These are phyloP conservation scores for Phytophthora foliorum DNA, from an alignment of 352 stramenopile genomes.

Conservation along the genomic window DNA sequence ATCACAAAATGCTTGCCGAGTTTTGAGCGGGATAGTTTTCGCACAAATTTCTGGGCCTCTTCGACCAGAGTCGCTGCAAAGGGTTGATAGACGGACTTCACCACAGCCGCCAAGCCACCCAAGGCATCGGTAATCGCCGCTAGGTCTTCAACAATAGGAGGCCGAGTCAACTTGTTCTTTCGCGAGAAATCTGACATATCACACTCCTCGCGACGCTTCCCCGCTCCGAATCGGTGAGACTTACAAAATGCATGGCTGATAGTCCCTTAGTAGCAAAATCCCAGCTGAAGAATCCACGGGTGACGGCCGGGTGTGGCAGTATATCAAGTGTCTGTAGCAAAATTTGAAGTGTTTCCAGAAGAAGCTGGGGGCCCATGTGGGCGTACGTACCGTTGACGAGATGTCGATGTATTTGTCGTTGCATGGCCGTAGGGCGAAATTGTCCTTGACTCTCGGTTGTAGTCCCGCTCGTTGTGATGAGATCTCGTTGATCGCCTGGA, in stretches of 20 bases:
- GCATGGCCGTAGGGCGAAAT: conserved; percentile 8
- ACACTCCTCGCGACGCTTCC: not conserved
- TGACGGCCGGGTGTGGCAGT: conserved; percentile 17
- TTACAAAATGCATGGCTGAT: conserved; percentile 12
- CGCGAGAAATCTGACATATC: conserved; percentile 16
- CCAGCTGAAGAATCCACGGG: conserved; percentile 7
- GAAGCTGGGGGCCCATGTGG: conserved; percentile 1
- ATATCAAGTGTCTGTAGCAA: conserved; percentile 1
- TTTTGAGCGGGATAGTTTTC: not conserved
- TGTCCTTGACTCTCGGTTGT: not conserved
- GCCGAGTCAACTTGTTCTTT: conserved; percentile 10
- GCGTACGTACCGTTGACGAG: too few relatives aligned
- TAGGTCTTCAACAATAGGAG: too few relatives aligned
- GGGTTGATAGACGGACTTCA: not conserved
- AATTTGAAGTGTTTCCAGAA: conserved; percentile 9
- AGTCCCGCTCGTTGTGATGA: too few relatives aligned
- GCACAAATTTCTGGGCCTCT: not conserved
- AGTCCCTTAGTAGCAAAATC: conserved; percentile 10
- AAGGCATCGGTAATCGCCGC: not conserved
- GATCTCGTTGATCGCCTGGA: too few relatives aligned
- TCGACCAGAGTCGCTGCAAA: conserved; percentile 5
- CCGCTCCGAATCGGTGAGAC: not conserved
- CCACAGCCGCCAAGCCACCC: not conserved
- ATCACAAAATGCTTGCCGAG: not conserved
- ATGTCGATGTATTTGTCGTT: conserved; percentile 4